Conservation (phyloP, 2,329 filamentous ascomycete species). For the Claviceps cyperi region DNA sequence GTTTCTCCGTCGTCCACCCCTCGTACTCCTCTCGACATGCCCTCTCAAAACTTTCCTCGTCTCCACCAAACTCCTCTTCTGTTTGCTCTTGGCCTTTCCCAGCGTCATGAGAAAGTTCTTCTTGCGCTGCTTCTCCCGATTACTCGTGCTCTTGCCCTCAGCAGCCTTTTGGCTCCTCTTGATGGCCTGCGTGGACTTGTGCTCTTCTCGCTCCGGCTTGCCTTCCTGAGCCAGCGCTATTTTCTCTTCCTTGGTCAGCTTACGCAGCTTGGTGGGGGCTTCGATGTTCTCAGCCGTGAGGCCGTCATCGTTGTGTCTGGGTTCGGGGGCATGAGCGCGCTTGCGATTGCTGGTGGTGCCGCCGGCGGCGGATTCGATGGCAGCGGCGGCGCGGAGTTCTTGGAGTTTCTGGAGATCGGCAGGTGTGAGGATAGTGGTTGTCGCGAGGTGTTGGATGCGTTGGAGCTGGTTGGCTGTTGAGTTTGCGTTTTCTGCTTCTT, state of each 20-base stretch:
- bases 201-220: conserved; percentile 61
- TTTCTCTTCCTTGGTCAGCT: conserved; percentile 79
- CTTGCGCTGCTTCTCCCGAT: conserved; percentile 88
- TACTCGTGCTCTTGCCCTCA: conserved; percentile 90
- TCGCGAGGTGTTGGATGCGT: conserved; percentile 63
- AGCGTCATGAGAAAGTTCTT: conserved; percentile 99
- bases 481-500: conserved; percentile 22
- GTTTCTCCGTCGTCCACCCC: conserved; percentile 71
- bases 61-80: conserved; percentile 84
- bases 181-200: conserved; percentile 74
- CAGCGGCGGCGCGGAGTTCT: conserved; percentile 64
- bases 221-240: conserved; percentile 71
- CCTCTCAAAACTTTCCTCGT: conserved; percentile 66
- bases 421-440: conserved; percentile 83
- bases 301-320: conserved; percentile 69
- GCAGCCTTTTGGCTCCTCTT: conserved; percentile 75
- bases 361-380: conserved; percentile 51
- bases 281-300: conserved; percentile 88
- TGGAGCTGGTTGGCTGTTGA: conserved; percentile 29
- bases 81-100: conserved; percentile 88
- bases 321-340: conserved; percentile 29
- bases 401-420: conserved; percentile 91
- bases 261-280: conserved; percentile 66
- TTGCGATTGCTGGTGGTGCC: conserved; percentile 20
- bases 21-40: conserved; percentile 71